These are phyloP conservation scores for Lizonia empirigonia DNA, from an alignment of 2,329 filamentous ascomycete genomes.

Conservation along the genomic window DNA sequence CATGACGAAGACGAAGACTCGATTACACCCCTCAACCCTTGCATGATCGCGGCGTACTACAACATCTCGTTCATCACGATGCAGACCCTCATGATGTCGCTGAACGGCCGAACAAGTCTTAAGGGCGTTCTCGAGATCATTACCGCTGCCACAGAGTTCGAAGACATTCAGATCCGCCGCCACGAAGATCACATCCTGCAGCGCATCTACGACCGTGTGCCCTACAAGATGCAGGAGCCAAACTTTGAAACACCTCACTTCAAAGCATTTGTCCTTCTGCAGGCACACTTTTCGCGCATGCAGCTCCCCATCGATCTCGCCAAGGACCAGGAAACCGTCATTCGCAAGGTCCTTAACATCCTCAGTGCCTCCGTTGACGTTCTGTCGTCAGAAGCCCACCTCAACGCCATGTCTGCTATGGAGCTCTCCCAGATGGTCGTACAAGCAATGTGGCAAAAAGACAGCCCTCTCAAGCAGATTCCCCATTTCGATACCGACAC, in stretches of 20 bases:
- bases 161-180: constrained; percentile 89
- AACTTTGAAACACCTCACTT: constrained; percentile 95
- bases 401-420: constrained; percentile 98
- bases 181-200: constrained; percentile 88
- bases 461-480: constrained; percentile 96
- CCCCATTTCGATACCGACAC: constrained; percentile 87
- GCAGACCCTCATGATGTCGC: constrained; percentile 94
- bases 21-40: constrained; percentile 87
- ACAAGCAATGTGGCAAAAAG: constrained; percentile 98
- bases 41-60: constrained; percentile 99
- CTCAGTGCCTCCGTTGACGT: constrained; percentile 94
- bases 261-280: constrained; percentile 95
- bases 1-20: constrained; percentile 87
- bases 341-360: constrained; percentile 83
- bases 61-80: constrained; percentile 99
- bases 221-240: constrained; percentile 90
- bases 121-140: constrained; percentile 98
- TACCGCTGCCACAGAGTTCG: constrained; percentile 95
- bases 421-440: constrained; percentile 99
- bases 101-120: constrained; percentile 86
- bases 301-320: constrained; percentile 92
- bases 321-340: constrained; percentile 90
- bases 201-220: constrained; percentile 91
- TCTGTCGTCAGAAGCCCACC: constrained; percentile 89
- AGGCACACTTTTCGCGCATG: constrained; percentile 97